phyloP scores from a whole-genome alignment of 148 eudicot species.

The Hydrangea macrophylla region DNA sequence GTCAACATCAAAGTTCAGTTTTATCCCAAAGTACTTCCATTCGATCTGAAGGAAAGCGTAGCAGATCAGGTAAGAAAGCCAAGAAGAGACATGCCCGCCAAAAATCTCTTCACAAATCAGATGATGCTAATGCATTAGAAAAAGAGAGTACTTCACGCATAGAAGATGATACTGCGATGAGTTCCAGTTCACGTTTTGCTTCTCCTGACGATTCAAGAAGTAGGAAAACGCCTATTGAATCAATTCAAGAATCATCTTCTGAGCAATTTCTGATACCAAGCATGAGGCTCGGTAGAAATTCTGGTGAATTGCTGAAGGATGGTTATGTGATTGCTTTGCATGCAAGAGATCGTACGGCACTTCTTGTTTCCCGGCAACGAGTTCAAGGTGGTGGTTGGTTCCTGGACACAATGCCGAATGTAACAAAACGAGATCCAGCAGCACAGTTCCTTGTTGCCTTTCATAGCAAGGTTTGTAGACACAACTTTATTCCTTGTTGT shows the following conservation, averaged over 20 bases:
- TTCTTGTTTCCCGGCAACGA: conserved; percentile 91
- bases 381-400: conserved; percentile 97
- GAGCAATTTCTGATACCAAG: conserved; percentile 43
- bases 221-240: conserved; percentile 57
- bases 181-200: conserved; percentile 76
- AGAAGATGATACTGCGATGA: conserved; percentile 91
- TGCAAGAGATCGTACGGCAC: conserved; percentile 57
- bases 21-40: conserved; percentile 49
- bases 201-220: conserved; percentile 79
- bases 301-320: conserved; percentile 66
- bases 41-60: conserved; percentile 73
- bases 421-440: conserved; percentile 92
- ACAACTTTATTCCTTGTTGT: not conserved
- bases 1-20: conserved; percentile 52
- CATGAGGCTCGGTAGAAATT: conserved; percentile 37
- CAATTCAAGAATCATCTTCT: conserved; percentile 46
- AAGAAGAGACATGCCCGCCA: conserved; percentile 90
- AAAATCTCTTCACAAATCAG: conserved; percentile 67
- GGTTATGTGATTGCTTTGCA: conserved; percentile 83
- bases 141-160: conserved; percentile 66
- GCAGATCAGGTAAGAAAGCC: conserved; percentile 95
- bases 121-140: conserved; percentile 49
- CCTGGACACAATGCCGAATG: conserved; percentile 71
- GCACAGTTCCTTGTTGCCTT: conserved; percentile 87
- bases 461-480: conserved; percentile 64